Evolutionary conservation across 2,329 filamentous ascomycete genomes (phyloP).

Genomic region (Aspergillus nomiae): DNA sequence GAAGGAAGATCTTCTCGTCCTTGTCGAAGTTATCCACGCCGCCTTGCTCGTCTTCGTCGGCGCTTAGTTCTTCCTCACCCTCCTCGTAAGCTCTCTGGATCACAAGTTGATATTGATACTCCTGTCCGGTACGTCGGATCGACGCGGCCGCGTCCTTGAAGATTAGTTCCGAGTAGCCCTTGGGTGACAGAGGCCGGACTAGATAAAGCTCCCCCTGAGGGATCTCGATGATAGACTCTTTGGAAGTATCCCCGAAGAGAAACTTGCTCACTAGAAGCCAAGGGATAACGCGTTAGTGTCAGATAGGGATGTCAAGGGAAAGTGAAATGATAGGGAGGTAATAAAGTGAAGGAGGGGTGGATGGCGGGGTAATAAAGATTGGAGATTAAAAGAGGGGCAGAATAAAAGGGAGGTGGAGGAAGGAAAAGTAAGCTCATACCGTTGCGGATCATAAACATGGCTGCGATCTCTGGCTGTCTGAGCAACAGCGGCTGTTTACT

Average conservation of each 20-base stretch:
- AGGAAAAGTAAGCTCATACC: constrained; percentile 44
- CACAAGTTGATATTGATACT: constrained; percentile 96
- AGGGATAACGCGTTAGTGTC: constrained; percentile 9
- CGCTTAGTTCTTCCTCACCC: constrained; percentile 89
- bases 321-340: not conserved
- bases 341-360: constrained; percentile 18
- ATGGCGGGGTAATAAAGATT: constrained; percentile 21
- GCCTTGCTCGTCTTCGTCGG: constrained; percentile 83
- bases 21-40: constrained; percentile 80
- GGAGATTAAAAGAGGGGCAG: constrained; percentile 7
- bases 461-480: constrained; percentile 30
- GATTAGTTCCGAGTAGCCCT: constrained; percentile 97
- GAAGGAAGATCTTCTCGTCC: constrained; percentile 95
- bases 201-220: constrained; percentile 96
- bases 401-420: constrained; percentile 4
- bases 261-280: constrained; percentile 75
- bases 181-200: constrained; percentile 90
- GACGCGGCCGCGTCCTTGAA: constrained; percentile 95
- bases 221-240: constrained; percentile 92
- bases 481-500: constrained; percentile 24
- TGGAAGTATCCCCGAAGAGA: constrained; percentile 83
- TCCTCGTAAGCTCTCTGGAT: constrained; percentile 96
- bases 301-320: constrained; percentile 1
- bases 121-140: constrained; percentile 88
- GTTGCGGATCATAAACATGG: constrained; percentile 61